Base-by-base conservation (phyloP, 2,329 filamentous ascomycete species). In the Endothia cerciana region DNA sequence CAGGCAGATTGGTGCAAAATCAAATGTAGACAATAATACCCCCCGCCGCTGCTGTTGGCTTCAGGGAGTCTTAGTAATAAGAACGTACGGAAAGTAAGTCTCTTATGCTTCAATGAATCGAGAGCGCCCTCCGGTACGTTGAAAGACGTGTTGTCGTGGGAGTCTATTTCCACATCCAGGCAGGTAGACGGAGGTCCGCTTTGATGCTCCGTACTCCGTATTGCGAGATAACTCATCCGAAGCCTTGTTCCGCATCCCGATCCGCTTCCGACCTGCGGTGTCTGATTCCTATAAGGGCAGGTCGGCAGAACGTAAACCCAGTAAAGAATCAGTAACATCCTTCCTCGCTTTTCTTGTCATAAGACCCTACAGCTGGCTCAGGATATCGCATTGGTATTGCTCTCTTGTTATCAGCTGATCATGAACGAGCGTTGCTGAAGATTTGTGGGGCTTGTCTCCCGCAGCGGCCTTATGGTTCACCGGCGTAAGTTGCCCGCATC, bases 161-260 rank as follows among this genome's bases (percentile, higher is more conserved):
- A 47, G 8, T 10, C 47, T 10, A 51, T 13, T 6, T 17, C 25
- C 47, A 49, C 45, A 49, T 49, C n/a, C 13, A 51, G 4, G 22
- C 28, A 15, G 47, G 47, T 51, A 17, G 47, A 22, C 47, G 22
- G 25, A 51, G 22, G 13, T 25, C 19, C 41, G 3, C 4, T 10
- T 13, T 25, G 11, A 22, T 28, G 19, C 45, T 47, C 45, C n/a
- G 45, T 8, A 22, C 45, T 22, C 45, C 45, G 45, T 47, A 47
- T 13, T 13, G n/a, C 5, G 11, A 25, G n/a, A 13, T 25, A 47
- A 25, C 22, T 4, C 22, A 51, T 25, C 47, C 47, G 47, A 51
- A 51, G 13, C 25, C 47, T 51, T 28, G 45, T 49, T 51, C 47
- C 47, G 47, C 47, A 5, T 51, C 47, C 47, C 47, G 47, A 51